Percentiles rank a stretch among this genome's conserved stretches.
phyloP scores from a whole-genome alignment of 768 basidiomycete species.

The Chlorophyllum brunneum region DNA sequence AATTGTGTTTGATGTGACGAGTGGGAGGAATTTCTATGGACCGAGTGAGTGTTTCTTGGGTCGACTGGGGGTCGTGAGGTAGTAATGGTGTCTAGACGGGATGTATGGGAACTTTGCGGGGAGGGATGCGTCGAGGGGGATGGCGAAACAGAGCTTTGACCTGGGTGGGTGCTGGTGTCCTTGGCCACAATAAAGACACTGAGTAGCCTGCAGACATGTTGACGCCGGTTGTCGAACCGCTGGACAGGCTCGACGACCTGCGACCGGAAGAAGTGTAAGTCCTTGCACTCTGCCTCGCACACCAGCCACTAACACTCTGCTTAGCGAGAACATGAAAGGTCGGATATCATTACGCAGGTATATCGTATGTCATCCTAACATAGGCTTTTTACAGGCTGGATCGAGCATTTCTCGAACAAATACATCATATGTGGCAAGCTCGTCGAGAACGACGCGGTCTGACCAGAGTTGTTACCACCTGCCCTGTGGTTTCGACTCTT shows the following conservation, averaged over 20 bases:
- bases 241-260: conserved; percentile 82
- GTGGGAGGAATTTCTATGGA: conserved; percentile 90
- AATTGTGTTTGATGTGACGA: conserved; percentile 89
- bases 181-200: neutral
- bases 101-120: conserved; percentile 99
- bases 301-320: conserved; percentile 10
- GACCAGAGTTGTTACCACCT: conserved; percentile 18
- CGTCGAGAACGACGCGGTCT: conserved; percentile 70
- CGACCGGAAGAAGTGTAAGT: conserved; percentile 79
- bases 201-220: conserved; percentile 67
- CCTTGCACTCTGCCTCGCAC: conserved; percentile 1
- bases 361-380: conserved; percentile 10
- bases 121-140: conserved; percentile 90
- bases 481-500: conserved; percentile 13
- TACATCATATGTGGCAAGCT: conserved; percentile 89
- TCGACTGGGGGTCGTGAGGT: neutral
- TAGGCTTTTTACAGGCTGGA: conserved; percentile 60
- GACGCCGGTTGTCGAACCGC: conserved; percentile 78
- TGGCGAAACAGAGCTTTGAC: conserved; percentile 98
- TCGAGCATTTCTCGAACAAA: conserved; percentile 90
- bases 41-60: conserved; percentile 67
- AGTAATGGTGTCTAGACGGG: conserved; percentile 52
- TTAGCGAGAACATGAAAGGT: conserved; percentile 92
- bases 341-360: conserved; percentile 12
- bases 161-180: conserved; percentile 46